Base-by-base conservation (phyloP, 345 rosid species). In the Trapa bicornis region DNA sequence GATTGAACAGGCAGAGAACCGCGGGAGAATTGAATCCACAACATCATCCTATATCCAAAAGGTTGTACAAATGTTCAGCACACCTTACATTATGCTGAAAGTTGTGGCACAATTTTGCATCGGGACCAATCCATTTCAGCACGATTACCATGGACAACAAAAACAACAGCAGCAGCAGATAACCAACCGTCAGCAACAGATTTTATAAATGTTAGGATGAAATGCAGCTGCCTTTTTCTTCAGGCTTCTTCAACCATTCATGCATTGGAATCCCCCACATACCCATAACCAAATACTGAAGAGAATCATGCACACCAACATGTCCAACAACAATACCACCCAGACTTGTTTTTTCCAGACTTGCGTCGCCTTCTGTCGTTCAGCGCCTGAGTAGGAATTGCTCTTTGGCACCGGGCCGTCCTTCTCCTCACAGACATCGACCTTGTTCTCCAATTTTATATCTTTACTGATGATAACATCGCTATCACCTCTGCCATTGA, bases 331-430 rank as follows among this genome's bases (percentile, higher is more conserved):
- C 82, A 94, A 71, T 17, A 94, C 93, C 6, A 94, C 77, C 95
- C 92, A 91, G 43, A 94, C 92, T 75, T 94, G 99, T 75, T 89
- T 94, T 87, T 74, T 89, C 99, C 99, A 94, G 2, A 80, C 79
- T 75, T 89, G 97, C 73, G 86, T 91, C 0, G 88, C 96, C 85
- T 83, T 94, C 70, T 80, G 96, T 67, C 82, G 68, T 66, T 87
- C 86, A 47, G 74, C 62, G 13, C 64, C 37, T 33, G 63, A 6
- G n/a, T 68, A 78, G 67, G 77, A 68, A 13, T 78, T 81, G 54
- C 75, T 70, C 47, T 74, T 75, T 71, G 47, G 65, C 70, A 72
- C 56, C 72, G 69, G 69, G 66, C 75, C 81, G 70, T 72, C 68
- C 65, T 67, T 79, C 64, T 81, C 84, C 72, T 80, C 88, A 66